Base-by-base conservation (phyloP, 2,329 filamentous ascomycete genomes). In the Zymoseptoria tritici region DNA sequence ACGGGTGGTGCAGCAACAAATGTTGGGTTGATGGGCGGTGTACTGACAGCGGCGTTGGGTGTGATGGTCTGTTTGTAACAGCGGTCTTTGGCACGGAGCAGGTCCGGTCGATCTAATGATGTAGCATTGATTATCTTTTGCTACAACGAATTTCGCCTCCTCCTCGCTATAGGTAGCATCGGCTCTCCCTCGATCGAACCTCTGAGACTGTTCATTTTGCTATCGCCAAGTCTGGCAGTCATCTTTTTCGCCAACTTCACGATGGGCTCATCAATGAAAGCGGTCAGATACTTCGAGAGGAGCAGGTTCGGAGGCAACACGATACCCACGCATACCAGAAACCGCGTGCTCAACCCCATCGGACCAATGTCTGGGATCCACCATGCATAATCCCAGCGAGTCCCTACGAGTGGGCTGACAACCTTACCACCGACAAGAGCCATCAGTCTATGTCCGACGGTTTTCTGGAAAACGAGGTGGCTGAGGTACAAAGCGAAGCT, bases 401-500 rank as follows among this genome's bases (percentile, higher is more conserved):
- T 46, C 36, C 36, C 36, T n/a, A 16, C 16, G 42, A 55, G 49
- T 52, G 54, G 36, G 13, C 57, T 16, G 29, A 55, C 36, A 59
- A 62, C 52, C 9, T 55, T n/a, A 57, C 54, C n/a, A 59, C 60
- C 26, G 60, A 62, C 9, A n/a, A 52, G 3, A 49, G 57, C 9
- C 26, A 55, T 13, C 31, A 56, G 2, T 42, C 49, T 22, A 59
- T 62, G 54, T n/a, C 19, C 26, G 51, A 54, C 16, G 2, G 78
- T 78, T 65, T 83, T 81, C 67, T 81, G 77, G 2, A 80, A 77
- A 3, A 81, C 80, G 0, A 83, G 82, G 68, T 86, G 84, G 75
- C 85, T 80, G 13, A 86, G 77, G 69, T 86, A 86, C 24, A 86
- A 68, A 55, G 82, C 79, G 67, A 83, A 86, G 56, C 81, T 85